Evolutionary conservation across 2,329 filamentous ascomycete genomes (phyloP).

Genomic region (Paraphoma sp.): DNA sequence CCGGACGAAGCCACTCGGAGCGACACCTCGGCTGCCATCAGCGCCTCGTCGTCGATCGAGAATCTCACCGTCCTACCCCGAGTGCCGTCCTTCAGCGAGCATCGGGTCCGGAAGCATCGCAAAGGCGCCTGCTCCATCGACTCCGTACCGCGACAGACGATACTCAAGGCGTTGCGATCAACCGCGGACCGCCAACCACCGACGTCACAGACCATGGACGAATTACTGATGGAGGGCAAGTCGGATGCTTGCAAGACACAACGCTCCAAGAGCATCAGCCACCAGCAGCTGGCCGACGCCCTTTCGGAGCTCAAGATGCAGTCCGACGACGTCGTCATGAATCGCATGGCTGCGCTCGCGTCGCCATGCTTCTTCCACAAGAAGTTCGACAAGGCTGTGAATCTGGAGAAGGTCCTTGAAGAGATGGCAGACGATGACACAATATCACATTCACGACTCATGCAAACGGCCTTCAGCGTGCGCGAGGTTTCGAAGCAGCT

Average conservation of each 20-base stretch:
- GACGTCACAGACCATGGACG: conserved; percentile 65
- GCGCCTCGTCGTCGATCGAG: conserved; percentile 43
- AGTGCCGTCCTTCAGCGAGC: conserved; percentile 45
- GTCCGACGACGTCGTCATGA: conserved; percentile 50
- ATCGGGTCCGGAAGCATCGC: conserved; percentile 46
- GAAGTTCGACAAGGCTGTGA: conserved; percentile 93
- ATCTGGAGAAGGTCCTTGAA: conserved; percentile 92
- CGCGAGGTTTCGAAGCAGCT: conserved; percentile 95
- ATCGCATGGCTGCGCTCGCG: conserved; percentile 71
- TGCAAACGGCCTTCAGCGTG: conserved; percentile 94
- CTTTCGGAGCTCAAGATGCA: conserved; percentile 59
- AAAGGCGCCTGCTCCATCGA: conserved; percentile 64
- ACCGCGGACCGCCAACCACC: conserved; percentile 42
- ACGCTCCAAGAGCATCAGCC: conserved; percentile 38
- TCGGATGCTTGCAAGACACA: conserved; percentile 36
- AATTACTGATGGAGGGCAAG: conserved; percentile 61
- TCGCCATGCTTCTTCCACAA: conserved; percentile 99
- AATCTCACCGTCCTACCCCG: conserved; percentile 42
- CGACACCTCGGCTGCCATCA: conserved; percentile 26
- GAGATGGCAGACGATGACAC: conserved; percentile 89
- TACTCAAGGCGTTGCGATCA: conserved; percentile 81
- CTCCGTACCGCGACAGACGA: conserved; percentile 76
- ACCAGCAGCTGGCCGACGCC: conserved; percentile 68
- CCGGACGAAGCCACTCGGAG: conserved; percentile 37
- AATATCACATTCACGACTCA: conserved; percentile 90